phyloP scores from a whole-genome alignment of 1,284 basidiomycete genomes.

The Bjerkandera adusta region DNA sequence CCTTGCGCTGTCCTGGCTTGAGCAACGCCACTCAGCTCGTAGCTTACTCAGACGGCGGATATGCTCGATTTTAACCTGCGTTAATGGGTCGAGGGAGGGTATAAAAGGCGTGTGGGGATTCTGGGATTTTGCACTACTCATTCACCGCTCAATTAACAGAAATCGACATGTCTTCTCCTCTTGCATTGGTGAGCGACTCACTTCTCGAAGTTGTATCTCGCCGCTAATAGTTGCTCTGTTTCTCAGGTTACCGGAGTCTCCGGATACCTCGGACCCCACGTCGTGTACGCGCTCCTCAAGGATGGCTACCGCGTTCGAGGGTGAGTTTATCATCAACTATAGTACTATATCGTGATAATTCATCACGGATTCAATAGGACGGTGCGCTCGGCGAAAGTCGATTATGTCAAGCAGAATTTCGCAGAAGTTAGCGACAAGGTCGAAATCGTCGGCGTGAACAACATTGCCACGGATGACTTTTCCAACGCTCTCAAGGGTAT shows the following conservation, averaged over 20 bases:
- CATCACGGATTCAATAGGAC: not conserved
- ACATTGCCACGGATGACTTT: slow-evolving; percentile 24
- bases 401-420: slow-evolving; percentile 13
- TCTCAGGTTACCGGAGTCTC: slow-evolving; percentile 28
- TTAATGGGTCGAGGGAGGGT: too few relatives aligned
- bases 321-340: slow-evolving; percentile 13
- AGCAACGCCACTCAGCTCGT: too few relatives aligned
- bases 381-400: slow-evolving; percentile 17
- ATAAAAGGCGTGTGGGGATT: too few relatives aligned
- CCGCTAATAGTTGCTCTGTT: too few relatives aligned
- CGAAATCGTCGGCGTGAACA: slow-evolving; percentile 20
- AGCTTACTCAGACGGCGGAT: too few relatives aligned
- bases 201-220: too few relatives aligned
- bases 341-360: not conserved
- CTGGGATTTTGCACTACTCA: too few relatives aligned
- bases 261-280: slow-evolving; percentile 26
- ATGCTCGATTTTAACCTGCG: too few relatives aligned
- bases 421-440: slow-evolving; percentile 18
- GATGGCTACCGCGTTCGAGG: slow-evolving; percentile 28
- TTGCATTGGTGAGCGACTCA: too few relatives aligned
- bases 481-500: slow-evolving; percentile 25
- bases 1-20: too few relatives aligned
- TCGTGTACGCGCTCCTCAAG: slow-evolving; percentile 24
- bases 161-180: too few relatives aligned
- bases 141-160: too few relatives aligned